Evolutionary conservation across 306 rosid species (phyloP).

Genomic region (Echinosophora koreensis): DNA sequence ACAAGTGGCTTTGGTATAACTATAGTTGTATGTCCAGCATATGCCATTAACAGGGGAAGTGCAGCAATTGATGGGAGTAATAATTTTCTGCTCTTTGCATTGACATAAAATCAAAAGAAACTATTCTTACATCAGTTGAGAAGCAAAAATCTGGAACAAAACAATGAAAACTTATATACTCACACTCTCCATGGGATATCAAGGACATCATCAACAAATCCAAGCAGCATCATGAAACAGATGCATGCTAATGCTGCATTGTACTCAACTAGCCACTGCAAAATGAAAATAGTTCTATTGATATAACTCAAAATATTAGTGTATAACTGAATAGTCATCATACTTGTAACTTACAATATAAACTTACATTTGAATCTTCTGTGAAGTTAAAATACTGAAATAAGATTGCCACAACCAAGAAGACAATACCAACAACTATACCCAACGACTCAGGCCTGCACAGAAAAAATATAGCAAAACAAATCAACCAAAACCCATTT

Average conservation of each 20-base stretch:
- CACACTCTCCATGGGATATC: slow-evolving; percentile 99
- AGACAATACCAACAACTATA: slow-evolving; percentile 86
- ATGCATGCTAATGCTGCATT: slow-evolving; percentile 92
- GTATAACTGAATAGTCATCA: not conserved
- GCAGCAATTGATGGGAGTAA: slow-evolving; percentile 92
- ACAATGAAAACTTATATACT: slow-evolving; percentile 55
- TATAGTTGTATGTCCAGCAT: slow-evolving; percentile 98
- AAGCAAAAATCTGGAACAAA: slow-evolving; percentile 33
- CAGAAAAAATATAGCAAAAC: slow-evolving; percentile 5
- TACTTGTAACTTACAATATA: slow-evolving; percentile 12
- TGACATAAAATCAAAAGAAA: slow-evolving; percentile 42
- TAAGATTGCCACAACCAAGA: slow-evolving; percentile 79
- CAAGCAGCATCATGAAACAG: slow-evolving; percentile 95
- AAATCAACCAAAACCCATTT: slow-evolving; percentile 7
- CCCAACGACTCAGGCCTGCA: slow-evolving; percentile 97
- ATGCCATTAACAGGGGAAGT: slow-evolving; percentile 97
- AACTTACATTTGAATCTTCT: slow-evolving; percentile 80
- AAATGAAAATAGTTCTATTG: slow-evolving; percentile 41
- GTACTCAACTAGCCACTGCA: slow-evolving; percentile 99
- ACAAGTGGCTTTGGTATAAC: slow-evolving; percentile 92
- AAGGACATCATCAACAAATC: slow-evolving; percentile 97
- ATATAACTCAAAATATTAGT: slow-evolving; percentile 2
- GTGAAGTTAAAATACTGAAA: slow-evolving; percentile 95
- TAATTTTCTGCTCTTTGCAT: slow-evolving; percentile 80
- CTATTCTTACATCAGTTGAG: slow-evolving; percentile 39